Conservation (phyloP, 2,329 filamentous ascomycete species). For the Penicillium capsulatum region DNA sequence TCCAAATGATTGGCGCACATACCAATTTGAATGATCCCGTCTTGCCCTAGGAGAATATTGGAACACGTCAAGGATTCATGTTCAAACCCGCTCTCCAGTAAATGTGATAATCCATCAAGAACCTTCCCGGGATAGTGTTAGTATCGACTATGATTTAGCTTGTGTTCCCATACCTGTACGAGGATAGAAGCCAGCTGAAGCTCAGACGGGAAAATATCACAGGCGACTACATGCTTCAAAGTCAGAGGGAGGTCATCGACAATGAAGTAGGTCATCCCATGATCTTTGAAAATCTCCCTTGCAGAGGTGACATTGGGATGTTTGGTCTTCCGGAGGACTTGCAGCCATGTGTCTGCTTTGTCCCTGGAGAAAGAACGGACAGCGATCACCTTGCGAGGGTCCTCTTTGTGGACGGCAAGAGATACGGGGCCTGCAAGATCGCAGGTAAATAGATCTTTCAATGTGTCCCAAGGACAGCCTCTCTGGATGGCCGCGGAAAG, state of each 20-base stretch:
- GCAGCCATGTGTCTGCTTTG: conserved; percentile 9
- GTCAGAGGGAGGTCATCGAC: conserved; percentile 12
- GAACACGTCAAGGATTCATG: conserved; percentile 25
- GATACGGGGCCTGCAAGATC: conserved; percentile 10
- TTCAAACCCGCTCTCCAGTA: conserved; percentile 16
- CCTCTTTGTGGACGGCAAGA: conserved; percentile 9
- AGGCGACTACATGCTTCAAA: conserved; percentile 11
- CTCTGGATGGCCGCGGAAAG: conserved; percentile 5
- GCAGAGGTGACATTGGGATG: conserved; percentile 10
- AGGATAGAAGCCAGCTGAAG: conserved; percentile 12
- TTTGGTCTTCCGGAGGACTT: conserved; percentile 7
- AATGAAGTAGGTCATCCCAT: conserved; percentile 8
- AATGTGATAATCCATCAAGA: conserved; percentile 19
- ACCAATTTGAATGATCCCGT: conserved; percentile 25
- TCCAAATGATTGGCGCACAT: conserved; percentile 7
- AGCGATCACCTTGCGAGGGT: conserved; percentile 9
- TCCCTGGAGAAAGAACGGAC: conserved; percentile 8
- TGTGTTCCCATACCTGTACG: conserved; percentile 12
- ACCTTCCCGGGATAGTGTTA: conserved; percentile 18
- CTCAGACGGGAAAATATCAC: conserved; percentile 11
- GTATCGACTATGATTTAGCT: conserved; percentile 6
- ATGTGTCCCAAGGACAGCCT: conserved; percentile 14
- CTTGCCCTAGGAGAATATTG: conserved; percentile 24
- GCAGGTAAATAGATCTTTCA: conserved; percentile 14
- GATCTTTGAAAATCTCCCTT: conserved; percentile 9